A percentile compares a stretch with the other conserved stretches of the same genome.
These are phyloP conservation scores for Platanthera zijinensis DNA, from an alignment of 106 monocot genomes.

Conservation along the genomic window DNA sequence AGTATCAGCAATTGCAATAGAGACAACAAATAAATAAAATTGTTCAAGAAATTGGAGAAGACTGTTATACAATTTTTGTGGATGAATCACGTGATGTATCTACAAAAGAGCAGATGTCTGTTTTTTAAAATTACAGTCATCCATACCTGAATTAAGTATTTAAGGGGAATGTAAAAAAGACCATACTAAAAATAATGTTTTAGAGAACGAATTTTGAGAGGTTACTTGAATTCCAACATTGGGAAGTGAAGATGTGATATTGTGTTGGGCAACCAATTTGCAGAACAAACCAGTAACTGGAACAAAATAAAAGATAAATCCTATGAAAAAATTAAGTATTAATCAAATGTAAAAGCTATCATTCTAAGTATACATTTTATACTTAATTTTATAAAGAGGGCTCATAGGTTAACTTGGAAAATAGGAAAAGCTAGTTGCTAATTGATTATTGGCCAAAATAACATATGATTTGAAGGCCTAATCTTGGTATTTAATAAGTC, in stretches of 20 bases:
- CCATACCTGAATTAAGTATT: conserved; percentile 62
- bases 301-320: background rate
- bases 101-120: too few species aligned
- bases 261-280: conserved; percentile 60
- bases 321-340: background rate
- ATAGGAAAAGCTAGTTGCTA: background rate
- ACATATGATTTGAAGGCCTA: too few species aligned
- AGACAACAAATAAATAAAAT: too few species aligned
- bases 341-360: background rate
- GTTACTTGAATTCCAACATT: conserved; percentile 84
- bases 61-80: too few species aligned
- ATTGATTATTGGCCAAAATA: background rate
- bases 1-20: too few species aligned
- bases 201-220: background rate
- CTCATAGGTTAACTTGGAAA: background rate
- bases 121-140: conserved; percentile 60
- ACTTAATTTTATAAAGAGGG: background rate
- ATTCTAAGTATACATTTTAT: background rate
- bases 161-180: background rate
- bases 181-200: background rate
- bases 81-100: too few species aligned
- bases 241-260: conserved; percentile 66
- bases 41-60: too few species aligned
- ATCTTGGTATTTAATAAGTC: too few species aligned
- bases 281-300: conserved; percentile 10